Conservation (phyloP, 225 moss, liverwort and hornwort species). For the Neckera pumila region DNA sequence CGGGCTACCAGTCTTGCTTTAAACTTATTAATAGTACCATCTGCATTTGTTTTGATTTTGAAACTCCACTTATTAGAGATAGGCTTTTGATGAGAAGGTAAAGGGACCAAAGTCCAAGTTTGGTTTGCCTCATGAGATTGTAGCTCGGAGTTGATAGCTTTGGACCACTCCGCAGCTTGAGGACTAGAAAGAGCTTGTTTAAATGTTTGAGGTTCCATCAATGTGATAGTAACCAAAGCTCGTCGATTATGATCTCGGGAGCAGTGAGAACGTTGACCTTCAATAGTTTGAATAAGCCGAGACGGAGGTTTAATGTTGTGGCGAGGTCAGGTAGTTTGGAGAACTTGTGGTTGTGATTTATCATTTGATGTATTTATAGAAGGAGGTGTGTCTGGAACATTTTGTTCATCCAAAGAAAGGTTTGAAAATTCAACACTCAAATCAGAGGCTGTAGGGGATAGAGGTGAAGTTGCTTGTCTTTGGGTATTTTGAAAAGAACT, state of each 20-base stretch:
- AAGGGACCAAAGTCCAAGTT: not conserved
- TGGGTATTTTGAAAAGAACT: not conserved
- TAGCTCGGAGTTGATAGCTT: too few relatives aligned
- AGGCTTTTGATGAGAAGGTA: not conserved
- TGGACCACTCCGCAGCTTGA: too few relatives aligned
- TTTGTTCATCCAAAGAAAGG: not conserved
- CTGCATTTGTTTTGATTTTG: not conserved
- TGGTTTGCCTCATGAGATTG: too few relatives aligned
- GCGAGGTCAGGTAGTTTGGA: not conserved
- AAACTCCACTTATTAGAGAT: not conserved
- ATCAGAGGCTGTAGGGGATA: not conserved
- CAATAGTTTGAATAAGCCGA: too few relatives aligned
- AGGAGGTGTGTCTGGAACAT: not conserved
- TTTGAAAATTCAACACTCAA: not conserved
- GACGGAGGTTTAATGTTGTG: too few relatives aligned
- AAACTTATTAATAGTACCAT: not conserved
- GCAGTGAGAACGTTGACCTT: too few relatives aligned
- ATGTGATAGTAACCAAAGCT: too few relatives aligned
- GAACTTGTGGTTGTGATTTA: not conserved
- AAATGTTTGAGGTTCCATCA: too few relatives aligned
- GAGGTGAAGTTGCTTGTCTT: not conserved
- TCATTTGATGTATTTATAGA: not conserved
- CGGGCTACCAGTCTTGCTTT: not conserved
- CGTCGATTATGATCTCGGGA: too few relatives aligned
- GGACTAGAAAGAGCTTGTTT: too few relatives aligned